Base-by-base conservation (phyloP, 805 yeast genomes). In the Candida verbasci region DNA sequence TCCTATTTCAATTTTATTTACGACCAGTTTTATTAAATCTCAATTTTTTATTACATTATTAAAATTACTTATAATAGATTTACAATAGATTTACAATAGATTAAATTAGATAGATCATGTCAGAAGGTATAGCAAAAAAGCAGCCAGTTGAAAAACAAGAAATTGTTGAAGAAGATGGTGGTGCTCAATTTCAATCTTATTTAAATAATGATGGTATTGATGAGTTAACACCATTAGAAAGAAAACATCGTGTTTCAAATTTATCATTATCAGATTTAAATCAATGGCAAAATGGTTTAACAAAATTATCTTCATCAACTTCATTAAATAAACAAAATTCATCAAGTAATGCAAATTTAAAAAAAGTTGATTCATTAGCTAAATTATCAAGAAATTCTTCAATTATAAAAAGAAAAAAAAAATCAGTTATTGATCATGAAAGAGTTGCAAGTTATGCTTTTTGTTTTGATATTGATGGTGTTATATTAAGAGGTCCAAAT, bases 381-480 rank as follows among this genome's bases (percentile, higher is more conserved):
- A 68, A 70, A 42, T 59, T 70, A 40, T 60, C 69, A 24, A 53
- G 77, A 48, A 68, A 72, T 50, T 60, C 74, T 11, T 63, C 72
- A 11, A 58, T 69, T 31, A 63, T 69, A 42, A 55, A 57, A 50
- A 66, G 73, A 41, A 70, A 61, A 58, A 74, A 69, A 63, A 75
- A 69, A 49, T 44, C 58, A 3, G 71, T 77, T 12, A 70, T 83
- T 45, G 85, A 81, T 52, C 91, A 83, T 55, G 74, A 65, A 27
- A 68, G 91, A 53, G 80, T 83, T 27, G 88, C 89, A 1, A 78
- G 85, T 2, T 83, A 83, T 53, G 95, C 95, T 2, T 87, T 87
- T 66, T 93, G 94, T 27, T 87, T 88, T 57, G 96, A 88, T 62
- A 87, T 87, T 38, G 96, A 87, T 55, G 96, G 96, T 29, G 96